Evolutionary conservation across 2,329 filamentous ascomycete species (phyloP).

Genomic region (Aspergillus ochraceus): DNA sequence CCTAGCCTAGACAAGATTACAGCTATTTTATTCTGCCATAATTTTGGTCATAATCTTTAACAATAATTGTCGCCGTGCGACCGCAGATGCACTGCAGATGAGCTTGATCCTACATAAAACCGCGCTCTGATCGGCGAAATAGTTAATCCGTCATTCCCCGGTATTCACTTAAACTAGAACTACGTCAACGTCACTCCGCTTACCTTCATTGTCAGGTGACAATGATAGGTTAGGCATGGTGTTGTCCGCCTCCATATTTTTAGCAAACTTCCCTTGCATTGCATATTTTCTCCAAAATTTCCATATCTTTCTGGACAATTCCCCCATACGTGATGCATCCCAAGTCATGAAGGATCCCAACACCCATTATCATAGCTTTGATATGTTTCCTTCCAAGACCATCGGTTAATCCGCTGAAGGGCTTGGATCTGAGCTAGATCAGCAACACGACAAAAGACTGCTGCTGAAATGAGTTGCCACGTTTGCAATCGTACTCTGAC

Average conservation of each 20-base stretch:
- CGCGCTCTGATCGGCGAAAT: no score
- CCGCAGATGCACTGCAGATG: no score
- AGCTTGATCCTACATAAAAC: no score
- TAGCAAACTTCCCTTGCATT: neutral
- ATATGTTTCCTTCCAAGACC: neutral
- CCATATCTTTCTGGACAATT: no score
- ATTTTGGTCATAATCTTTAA: no score
- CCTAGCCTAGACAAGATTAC: no score
- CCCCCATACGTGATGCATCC: no score
- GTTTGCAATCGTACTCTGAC: slow-evolving; percentile 60
- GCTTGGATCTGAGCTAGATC: neutral
- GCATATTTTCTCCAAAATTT: neutral
- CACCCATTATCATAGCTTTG: neutral
- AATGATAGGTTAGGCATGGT: neutral
- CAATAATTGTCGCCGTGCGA: no score
- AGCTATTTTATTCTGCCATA: no score
- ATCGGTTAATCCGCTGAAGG: neutral
- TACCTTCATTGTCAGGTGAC: neutral
- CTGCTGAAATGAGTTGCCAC: slow-evolving; percentile 64
- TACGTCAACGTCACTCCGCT: neutral
- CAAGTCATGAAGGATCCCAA: neutral
- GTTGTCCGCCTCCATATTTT: neutral
- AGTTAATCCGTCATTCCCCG: no score
- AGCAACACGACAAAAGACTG: slow-evolving; percentile 6
- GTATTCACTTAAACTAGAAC: no score